A percentile compares a stretch with the other conserved stretches of the same genome.
Conservation (phyloP, 345 rosid genomes). For the Eutrema heterophyllum region DNA sequence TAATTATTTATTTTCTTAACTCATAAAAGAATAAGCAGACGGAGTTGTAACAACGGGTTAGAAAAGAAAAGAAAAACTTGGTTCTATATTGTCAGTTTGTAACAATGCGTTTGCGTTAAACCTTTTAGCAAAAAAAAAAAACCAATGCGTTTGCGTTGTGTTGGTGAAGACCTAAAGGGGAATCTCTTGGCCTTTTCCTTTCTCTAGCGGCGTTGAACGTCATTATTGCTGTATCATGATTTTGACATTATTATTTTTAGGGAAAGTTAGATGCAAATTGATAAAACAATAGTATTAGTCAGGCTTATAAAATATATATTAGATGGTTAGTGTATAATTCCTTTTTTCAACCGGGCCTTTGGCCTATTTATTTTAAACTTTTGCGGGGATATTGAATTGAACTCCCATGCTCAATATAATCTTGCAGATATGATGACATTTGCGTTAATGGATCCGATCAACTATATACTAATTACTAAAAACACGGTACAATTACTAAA, state of each 20-base stretch:
- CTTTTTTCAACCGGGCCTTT: no score
- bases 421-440: no score
- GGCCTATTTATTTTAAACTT: no score
- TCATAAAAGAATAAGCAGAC: neutral
- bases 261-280: neutral
- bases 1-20: neutral
- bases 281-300: neutral
- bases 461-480: neutral
- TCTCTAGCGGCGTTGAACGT: constrained; percentile 26
- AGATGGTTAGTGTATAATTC: neutral
- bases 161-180: constrained; percentile 20
- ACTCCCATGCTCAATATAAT: no score
- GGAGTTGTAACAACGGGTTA: neutral
- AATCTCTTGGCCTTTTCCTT: constrained; percentile 14
- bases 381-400: no score
- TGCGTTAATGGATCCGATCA: no score
- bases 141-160: constrained; percentile 13
- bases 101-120: no score
- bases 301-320: neutral
- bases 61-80: neutral
- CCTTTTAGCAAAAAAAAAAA: no score
- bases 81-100: no score
- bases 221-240: constrained; percentile 23
- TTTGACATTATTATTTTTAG: neutral
- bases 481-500: neutral